Evolutionary conservation across 371 early-diverging fungal genomes (phyloP).

Genomic region (Mortierella sp.): DNA sequence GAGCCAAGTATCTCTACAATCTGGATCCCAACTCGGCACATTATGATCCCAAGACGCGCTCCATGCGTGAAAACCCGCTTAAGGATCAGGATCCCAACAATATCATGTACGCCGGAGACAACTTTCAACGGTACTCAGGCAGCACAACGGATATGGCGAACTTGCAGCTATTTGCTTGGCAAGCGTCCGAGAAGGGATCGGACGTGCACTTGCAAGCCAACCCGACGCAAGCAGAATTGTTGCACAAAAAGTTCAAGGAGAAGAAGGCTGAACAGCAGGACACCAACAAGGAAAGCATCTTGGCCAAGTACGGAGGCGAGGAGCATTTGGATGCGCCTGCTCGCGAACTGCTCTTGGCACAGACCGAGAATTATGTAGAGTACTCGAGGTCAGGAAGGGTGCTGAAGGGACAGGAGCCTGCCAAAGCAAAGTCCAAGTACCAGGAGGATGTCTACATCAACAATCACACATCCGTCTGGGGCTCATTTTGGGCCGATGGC

Average conservation of each 20-base stretch:
- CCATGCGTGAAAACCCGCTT: conserved; percentile 97
- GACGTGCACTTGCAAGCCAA: conserved; percentile 92
- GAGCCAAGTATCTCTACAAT: conserved; percentile 97
- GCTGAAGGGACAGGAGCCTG: conserved; percentile 85
- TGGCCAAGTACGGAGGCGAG: conserved; percentile 94
- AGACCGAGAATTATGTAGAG: conserved; percentile 95
- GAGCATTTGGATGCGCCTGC: conserved; percentile 93
- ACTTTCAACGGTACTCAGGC: conserved; percentile 91
- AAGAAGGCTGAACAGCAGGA: conserved; percentile 86
- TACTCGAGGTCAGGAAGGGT: conserved; percentile 95
- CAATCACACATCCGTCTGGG: conserved; percentile 94
- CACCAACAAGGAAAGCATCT: conserved; percentile 76
- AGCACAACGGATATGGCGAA: conserved; percentile 85
- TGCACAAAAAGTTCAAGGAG: conserved; percentile 86
- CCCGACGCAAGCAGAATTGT: conserved; percentile 92
- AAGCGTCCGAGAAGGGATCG: conserved; percentile 87
- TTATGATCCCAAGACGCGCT: conserved; percentile 98
- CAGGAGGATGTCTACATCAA: conserved; percentile 87
- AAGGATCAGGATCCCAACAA: conserved; percentile 72
- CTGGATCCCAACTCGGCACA: conserved; percentile 94
- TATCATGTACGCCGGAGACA: conserved; percentile 86
- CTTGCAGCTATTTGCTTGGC: conserved; percentile 93
- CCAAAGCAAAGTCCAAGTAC: conserved; percentile 84
- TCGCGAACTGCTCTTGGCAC: conserved; percentile 86
- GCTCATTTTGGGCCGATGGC: conserved; percentile 95